Evolutionary conservation across 805 yeast genomes (phyloP).

Genomic region (Groenewaldozyma salmanticensis): DNA sequence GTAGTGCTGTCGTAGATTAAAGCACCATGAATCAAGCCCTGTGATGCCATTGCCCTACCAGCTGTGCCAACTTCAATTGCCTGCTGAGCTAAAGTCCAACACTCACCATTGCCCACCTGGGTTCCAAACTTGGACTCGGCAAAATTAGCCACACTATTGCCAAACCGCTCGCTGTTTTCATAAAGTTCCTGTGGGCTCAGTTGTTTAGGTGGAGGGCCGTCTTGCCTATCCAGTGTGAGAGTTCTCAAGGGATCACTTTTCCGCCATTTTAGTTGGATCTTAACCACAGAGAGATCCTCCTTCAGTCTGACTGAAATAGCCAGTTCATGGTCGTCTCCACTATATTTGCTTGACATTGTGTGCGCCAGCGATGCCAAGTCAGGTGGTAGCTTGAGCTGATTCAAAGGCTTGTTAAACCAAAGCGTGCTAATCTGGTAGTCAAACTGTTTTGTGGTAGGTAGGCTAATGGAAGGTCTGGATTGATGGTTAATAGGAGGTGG

Average conservation of each 20-base stretch:
- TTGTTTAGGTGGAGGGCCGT: constrained; percentile 34
- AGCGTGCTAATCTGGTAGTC: constrained; percentile 16
- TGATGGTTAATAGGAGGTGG: constrained; percentile 12
- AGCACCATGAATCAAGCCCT: constrained; percentile 24
- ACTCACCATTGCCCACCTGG: constrained; percentile 31
- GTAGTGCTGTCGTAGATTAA: constrained; percentile 11
- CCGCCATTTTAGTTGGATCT: constrained; percentile 23
- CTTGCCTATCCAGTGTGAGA: constrained; percentile 27
- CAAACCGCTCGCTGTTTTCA: constrained; percentile 20
- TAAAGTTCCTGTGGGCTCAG: constrained; percentile 21
- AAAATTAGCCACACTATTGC: constrained; percentile 27
- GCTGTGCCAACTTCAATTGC: constrained; percentile 23
- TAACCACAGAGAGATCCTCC: constrained; percentile 25
- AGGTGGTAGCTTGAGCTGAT: constrained; percentile 19
- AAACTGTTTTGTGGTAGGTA: neutral
- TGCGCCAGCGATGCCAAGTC: constrained; percentile 20
- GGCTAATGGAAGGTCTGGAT: constrained; percentile 6
- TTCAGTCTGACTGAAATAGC: constrained; percentile 21
- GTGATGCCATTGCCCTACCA: constrained; percentile 22
- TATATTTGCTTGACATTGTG: constrained; percentile 12
- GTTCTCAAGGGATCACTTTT: constrained; percentile 29
- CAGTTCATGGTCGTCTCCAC: constrained; percentile 16
- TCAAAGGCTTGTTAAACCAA: constrained; percentile 19
- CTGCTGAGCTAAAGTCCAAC: constrained; percentile 32
- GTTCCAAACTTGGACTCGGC: constrained; percentile 25